These are phyloP conservation scores for Usnea hakonensis DNA, from an alignment of 495 filamentous ascomycete species.

Conservation along the genomic window DNA sequence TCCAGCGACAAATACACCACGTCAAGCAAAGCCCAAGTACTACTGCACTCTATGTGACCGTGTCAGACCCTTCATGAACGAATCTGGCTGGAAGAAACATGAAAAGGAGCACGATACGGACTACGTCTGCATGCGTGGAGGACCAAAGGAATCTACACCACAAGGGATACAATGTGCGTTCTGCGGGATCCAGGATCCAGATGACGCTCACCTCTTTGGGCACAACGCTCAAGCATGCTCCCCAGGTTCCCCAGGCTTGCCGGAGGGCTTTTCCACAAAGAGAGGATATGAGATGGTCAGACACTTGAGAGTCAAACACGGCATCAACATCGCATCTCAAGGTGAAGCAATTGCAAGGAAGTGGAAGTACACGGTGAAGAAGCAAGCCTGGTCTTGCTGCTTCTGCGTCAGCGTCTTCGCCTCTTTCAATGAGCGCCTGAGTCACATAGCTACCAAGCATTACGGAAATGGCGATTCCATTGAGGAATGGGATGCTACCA, in stretches of 20 bases:
- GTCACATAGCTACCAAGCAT: conserved; percentile 10
- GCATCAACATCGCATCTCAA: background rate
- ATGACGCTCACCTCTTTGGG: background rate
- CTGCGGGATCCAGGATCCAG: conserved; percentile 3
- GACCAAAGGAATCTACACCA: conserved; percentile 3
- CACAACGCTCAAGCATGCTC: background rate
- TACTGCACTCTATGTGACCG: conserved; percentile 4
- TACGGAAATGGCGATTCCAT: background rate
- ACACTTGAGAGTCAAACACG: conserved; percentile 1
- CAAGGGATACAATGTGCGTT: conserved; percentile 5
- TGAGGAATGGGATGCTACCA: conserved; percentile 2
- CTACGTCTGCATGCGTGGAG: conserved; percentile 5
- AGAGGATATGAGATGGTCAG: conserved; percentile 4
- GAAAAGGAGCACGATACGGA: conserved; percentile 7
- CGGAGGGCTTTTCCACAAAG: background rate
- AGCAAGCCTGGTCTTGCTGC: conserved; percentile 10
- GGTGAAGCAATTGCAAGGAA: conserved; percentile 5
- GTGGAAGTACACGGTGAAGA: background rate
- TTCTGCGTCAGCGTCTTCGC: background rate
- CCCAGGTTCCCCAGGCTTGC: background rate
- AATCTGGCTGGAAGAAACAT: conserved; percentile 5
- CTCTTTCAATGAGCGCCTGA: conserved; percentile 1
- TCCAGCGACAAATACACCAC: background rate
- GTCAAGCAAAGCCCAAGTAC: background rate
- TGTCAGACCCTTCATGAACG: background rate